Conservation (phyloP, 2,329 filamentous ascomycete species). For the Diaporthe ampelina region DNA sequence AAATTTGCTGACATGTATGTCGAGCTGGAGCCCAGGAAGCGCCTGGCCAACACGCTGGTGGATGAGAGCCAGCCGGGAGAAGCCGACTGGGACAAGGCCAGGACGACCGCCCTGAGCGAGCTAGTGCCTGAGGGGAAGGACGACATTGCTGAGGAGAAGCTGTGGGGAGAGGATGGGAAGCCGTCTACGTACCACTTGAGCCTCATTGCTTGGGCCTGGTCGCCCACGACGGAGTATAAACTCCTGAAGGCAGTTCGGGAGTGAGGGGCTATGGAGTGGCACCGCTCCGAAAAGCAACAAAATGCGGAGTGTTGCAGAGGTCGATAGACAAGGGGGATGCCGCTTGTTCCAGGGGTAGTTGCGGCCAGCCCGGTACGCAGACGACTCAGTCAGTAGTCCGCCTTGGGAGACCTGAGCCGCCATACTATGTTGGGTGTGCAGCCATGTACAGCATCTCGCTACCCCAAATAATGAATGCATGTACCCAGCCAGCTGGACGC, state of each 20-base stretch:
- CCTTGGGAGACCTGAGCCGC: neutral
- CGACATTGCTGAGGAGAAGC: constrained; percentile 17
- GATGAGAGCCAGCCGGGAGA: constrained; percentile 38
- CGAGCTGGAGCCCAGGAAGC: constrained; percentile 37
- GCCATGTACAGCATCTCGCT: neutral
- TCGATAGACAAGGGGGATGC: neutral
- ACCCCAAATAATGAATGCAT: neutral
- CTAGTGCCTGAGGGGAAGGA: constrained; percentile 31
- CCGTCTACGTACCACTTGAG: constrained; percentile 36
- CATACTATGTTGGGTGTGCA: neutral
- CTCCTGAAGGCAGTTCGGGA: constrained; percentile 34
- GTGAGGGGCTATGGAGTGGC: neutral
- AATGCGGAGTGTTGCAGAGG: neutral
- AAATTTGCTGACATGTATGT: constrained; percentile 39
- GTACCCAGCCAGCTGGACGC: neutral
- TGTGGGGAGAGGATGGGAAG: constrained; percentile 37
- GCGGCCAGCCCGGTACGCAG: neutral
- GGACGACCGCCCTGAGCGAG: constrained; percentile 36
- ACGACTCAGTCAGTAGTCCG: neutral
- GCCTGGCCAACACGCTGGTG: constrained; percentile 40
- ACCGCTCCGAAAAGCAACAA: constrained; percentile 12
- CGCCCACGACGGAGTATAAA: constrained; percentile 40
- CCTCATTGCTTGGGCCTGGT: constrained; percentile 41
- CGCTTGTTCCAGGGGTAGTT: neutral
- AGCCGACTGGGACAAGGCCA: constrained; percentile 39